Base-by-base conservation (phyloP, 2,329 filamentous ascomycete species). In the Aspergillus sp. region DNA sequence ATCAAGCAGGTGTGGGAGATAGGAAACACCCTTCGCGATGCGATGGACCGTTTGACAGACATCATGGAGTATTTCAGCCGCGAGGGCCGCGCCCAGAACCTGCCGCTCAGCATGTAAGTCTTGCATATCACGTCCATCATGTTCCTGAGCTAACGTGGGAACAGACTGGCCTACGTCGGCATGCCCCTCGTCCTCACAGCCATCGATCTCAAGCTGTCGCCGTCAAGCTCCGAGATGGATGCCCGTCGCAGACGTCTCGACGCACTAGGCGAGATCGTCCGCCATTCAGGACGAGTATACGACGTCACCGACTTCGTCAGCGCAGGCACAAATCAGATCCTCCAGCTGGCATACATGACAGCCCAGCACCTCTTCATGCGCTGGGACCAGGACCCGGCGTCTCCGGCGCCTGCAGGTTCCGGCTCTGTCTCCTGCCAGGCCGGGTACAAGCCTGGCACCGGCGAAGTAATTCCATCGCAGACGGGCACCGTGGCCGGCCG, bases 71-170 rank as follows among this genome's bases (percentile, higher is more conserved):
- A 78, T 49, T 72, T 81, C 4, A 72, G 78, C 3, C 67, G 74
- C 11, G 69, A 75, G n/a, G 71, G 71, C 2, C 68, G 78, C 2
- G 74, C 71, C 5, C 71, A 76, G 6, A 78, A 72, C 66, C 62
- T 80, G 0, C 78, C 78, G 3, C 74, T 80, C 11, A 78, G 74
- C 54, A 76, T 76, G 74, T 77, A 61, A 60, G 74, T 71, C 8
- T 30, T 30, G 4, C 26, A 30, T 4, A 30, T 4, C 26, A 30
- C 26, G 8, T 30, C 9, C 26, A 2, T 30, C 26, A 3, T 4
- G 26, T 2, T 2, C 26, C 3, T 7, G 1, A 9, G 10, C 7
- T 42, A 42, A 42, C 22, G n/a, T 16, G 19, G n/a, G n/a, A n/a
- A n/a, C n/a, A 65, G 63, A 6, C 56, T 66, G 2, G 63, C 54